These are phyloP conservation scores for Pseudocercospora pini-densiflorae DNA, from an alignment of 2,329 filamentous ascomycete species.

Conservation along the genomic window DNA sequence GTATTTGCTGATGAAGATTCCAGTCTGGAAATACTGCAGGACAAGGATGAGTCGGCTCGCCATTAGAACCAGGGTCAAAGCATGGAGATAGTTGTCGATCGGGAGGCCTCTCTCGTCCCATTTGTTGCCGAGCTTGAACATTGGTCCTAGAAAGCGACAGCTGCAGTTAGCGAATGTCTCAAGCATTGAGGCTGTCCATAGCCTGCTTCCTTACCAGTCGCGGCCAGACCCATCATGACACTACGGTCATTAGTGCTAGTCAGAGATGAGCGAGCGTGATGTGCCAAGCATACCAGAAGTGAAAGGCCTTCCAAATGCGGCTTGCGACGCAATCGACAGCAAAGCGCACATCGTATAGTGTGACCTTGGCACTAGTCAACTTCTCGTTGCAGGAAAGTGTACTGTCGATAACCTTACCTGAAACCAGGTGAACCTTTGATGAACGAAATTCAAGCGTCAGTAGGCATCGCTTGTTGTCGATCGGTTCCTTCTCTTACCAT, in stretches of 20 bases:
- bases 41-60: background rate
- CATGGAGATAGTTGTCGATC: background rate
- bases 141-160: background rate
- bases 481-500: constrained; percentile 57
- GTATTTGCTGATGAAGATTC: background rate
- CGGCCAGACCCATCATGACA: background rate
- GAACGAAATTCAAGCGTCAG: background rate
- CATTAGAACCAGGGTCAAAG: background rate
- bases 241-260: background rate
- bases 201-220: background rate
- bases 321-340: constrained; percentile 63
- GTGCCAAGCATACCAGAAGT: background rate
- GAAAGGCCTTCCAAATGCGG: constrained; percentile 52
- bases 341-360: constrained; percentile 62
- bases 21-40: background rate
- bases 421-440: background rate
- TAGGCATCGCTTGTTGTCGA: background rate
- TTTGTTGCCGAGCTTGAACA: background rate
- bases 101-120: background rate
- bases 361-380: background rate
- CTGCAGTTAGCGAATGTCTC: background rate
- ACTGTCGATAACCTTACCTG: background rate
- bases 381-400: background rate
- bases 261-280: background rate
- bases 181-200: background rate